Evolutionary conservation across 805 yeast genomes (phyloP), one percentile per base, ranked within the genome.

Genomic region (Nakazawaea ishiwadae): DNA sequence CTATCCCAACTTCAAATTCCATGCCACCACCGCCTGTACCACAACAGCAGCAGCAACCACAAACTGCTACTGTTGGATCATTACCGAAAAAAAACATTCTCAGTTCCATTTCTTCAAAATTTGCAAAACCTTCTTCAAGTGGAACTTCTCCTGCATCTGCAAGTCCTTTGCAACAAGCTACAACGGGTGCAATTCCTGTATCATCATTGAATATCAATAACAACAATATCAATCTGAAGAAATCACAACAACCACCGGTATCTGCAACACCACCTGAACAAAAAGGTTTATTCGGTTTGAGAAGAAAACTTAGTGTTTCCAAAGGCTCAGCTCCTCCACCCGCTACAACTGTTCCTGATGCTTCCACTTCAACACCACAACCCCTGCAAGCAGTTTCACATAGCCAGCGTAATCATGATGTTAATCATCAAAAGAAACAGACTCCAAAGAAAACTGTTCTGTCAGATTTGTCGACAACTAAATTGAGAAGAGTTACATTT

Each of bases 401-500:
- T 46, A 3, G 34, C 46, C 20, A n/a, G 31, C 24, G 9, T 23
- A 40, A 23, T 28, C 31, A 14, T 9, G 16, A 6, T 30, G 17
- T 12, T 18, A 26, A 10, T 33, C 27, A 6, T 42, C 51, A 16
- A 40, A 53, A 30, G 35, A 48, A 27, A 36, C 51, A 24, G 43
- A 51, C 20, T 31, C 43, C 31, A 9, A 43, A 37, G 8, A 39
- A 27, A 19, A 33, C 14, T 24, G 44, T 38, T 19, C 39, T 47
- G 45, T 40, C 26, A 14, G 26, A 10, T 23, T 28, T 28, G 16
- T 4, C 28, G 19, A 49, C 47, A 5, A 51, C 63, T 5, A 56
- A 60, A 4, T 62, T 75, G 45, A 62, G 62, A 44, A 55, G 82
- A 34, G 81, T 76, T 3, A 59, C 67, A 2, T 76, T 76, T 54